Conservation (phyloP, 768 basidiomycete species). For the Collybia mongolica region DNA sequence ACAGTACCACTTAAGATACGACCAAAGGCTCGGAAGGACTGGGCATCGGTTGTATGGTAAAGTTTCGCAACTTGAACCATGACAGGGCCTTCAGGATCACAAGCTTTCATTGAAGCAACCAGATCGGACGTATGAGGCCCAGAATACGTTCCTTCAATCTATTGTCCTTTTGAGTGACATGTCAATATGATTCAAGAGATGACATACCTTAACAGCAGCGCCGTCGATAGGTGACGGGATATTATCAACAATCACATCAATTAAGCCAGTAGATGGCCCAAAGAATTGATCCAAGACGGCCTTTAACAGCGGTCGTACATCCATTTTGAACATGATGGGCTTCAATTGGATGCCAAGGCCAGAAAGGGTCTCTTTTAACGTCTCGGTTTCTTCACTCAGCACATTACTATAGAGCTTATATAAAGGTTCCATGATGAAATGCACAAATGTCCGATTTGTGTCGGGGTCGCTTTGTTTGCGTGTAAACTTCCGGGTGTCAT, state of each 20-base stretch:
- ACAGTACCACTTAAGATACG: constrained; percentile 92
- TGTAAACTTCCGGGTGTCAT: constrained; percentile 83
- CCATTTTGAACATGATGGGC: constrained; percentile 97
- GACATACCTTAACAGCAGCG: constrained; percentile 55
- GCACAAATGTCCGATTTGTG: constrained; percentile 82
- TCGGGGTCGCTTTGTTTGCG: constrained; percentile 82
- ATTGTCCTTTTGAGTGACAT: background rate
- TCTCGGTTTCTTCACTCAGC: constrained; percentile 90
- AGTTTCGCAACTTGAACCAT: constrained; percentile 94
- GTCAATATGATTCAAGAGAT: background rate
- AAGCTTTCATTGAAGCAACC: constrained; percentile 76
- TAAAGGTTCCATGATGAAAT: constrained; percentile 93
- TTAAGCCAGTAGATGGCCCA: constrained; percentile 82
- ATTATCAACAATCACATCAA: constrained; percentile 90
- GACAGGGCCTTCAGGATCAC: constrained; percentile 81
- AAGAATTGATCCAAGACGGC: constrained; percentile 96
- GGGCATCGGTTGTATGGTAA: constrained; percentile 95
- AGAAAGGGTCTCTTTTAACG: constrained; percentile 74
- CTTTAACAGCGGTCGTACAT: constrained; percentile 91
- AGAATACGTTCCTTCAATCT: constrained; percentile 85
- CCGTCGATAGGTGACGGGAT: constrained; percentile 78
- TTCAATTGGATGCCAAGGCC: constrained; percentile 83
- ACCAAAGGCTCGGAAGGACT: constrained; percentile 95
- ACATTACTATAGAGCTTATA: constrained; percentile 98
- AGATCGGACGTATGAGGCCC: constrained; percentile 85